Evolutionary conservation across 2,329 filamentous ascomycete genomes (phyloP), one percentile per base, ranked within the genome.

Genomic region (Penicillium nordicum): DNA sequence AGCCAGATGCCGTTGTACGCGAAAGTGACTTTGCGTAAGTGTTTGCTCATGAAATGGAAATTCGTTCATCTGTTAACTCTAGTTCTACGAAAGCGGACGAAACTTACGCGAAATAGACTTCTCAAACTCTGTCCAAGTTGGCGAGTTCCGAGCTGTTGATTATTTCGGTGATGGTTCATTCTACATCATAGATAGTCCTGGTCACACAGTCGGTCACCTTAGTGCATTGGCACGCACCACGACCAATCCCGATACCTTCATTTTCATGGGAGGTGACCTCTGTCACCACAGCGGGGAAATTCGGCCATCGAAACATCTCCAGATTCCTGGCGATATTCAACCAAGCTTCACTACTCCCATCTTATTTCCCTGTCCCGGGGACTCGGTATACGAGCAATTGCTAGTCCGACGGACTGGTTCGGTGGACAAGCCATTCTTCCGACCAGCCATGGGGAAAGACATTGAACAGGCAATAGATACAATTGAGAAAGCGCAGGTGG

Each of bases 261-360:
- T 82, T 29, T 74, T 82, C 60, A 78, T 82, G 70, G 80, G 78
- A 29, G 80, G 78, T 18, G 80, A 82, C 62, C 69, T 74, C 5
- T 76, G 72, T 36, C 79, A 81, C 57, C 75, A 81, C 55, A 69
- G 67, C 9, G 76, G 74, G 21, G 74, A 79, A 58, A 73, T 81
- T 21, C 66, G 79, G n/a, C 79, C 79, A 0, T 77, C 73, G 2
- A 57, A 59, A 8, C 74, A 77, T 43, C 62, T 74, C 5, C 77
- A 11, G 21, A 30, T 54, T 8, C 44, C 51, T 40, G 21, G 12
- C 16, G 38, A 37, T 30, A 41, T 54, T 12, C 29, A 3, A 3
- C 23, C 23, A 5, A n/a, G 23, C 4, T 11, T 42, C 40, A 5
- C 14, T 42, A 5, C 36, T 27, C 10, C 75, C 0, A 63, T 80